These are phyloP conservation scores for Xerocomellus chrysenteron DNA, from an alignment of 768 basidiomycete species.

Conservation along the genomic window DNA sequence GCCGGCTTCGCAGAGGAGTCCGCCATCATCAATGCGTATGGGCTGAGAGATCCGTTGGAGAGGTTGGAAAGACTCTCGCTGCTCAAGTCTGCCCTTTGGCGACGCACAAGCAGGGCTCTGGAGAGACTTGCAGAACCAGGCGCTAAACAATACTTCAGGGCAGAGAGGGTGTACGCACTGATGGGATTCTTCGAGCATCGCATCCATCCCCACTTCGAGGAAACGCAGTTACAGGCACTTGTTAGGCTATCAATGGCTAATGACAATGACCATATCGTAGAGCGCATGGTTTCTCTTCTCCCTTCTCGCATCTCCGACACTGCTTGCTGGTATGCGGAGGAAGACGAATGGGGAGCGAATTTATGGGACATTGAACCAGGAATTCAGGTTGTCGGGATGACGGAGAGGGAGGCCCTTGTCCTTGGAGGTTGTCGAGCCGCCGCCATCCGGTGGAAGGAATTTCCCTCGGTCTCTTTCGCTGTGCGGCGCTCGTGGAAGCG, in stretches of 20 bases:
- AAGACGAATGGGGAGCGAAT: conserved; percentile 15
- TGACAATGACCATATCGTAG: conserved; percentile 19
- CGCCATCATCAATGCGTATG: conserved; percentile 22
- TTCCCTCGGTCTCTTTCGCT: conserved; percentile 19
- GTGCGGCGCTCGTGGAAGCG: conserved; percentile 15
- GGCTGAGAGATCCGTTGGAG: conserved; percentile 20
- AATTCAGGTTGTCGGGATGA: conserved; percentile 21
- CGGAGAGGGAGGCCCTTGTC: conserved; percentile 11
- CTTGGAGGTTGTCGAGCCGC: conserved; percentile 26
- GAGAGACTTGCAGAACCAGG: not conserved
- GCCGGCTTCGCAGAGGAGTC: conserved; percentile 13
- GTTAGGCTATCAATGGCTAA: conserved; percentile 26
- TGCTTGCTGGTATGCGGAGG: conserved; percentile 22
- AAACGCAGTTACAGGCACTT: conserved; percentile 23
- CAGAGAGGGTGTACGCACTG: conserved; percentile 27
- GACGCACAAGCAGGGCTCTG: conserved; percentile 6
- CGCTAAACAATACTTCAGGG: not conserved
- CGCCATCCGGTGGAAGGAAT: conserved; percentile 24
- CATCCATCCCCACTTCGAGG: conserved; percentile 15
- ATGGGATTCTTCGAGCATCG: conserved; percentile 30
- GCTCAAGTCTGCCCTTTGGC: conserved; percentile 27
- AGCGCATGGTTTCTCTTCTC: conserved; percentile 23
- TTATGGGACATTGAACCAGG: conserved; percentile 23
- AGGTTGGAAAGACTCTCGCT: conserved; percentile 21
- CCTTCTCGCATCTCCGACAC: not conserved